These are phyloP conservation scores for Phytophthora nicotianae DNA, from an alignment of 352 stramenopile species.

Conservation along the genomic window DNA sequence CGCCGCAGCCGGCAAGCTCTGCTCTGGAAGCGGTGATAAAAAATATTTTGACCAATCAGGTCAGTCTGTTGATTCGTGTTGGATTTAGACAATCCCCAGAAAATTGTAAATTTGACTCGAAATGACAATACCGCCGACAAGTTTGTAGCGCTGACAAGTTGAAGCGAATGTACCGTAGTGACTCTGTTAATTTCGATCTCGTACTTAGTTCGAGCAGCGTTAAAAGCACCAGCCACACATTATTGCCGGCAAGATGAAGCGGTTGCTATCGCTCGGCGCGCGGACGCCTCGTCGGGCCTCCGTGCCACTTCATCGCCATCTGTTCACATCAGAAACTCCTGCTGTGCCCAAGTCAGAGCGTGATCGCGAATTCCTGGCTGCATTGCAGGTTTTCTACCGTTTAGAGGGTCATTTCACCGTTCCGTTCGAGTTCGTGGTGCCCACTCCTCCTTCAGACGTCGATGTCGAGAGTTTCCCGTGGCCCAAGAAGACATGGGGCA, in stretches of 20 bases:
- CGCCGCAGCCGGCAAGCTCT: too few species aligned
- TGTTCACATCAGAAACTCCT: constrained; percentile 1
- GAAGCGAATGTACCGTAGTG: background rate
- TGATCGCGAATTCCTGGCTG: constrained; percentile 58
- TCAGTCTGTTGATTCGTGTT: too few species aligned
- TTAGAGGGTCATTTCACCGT: constrained; percentile 77
- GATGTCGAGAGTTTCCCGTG: constrained; percentile 24
- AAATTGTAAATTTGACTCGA: too few species aligned
- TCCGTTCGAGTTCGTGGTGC: constrained; percentile 62
- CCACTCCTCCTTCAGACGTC: constrained; percentile 15
- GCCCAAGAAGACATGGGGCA: constrained; percentile 52
- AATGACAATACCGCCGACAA: too few species aligned
- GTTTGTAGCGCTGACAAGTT: constrained; percentile 2
- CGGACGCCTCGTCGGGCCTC: constrained; percentile 1
- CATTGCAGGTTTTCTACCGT: constrained; percentile 55
- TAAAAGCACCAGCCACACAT: constrained; percentile 10
- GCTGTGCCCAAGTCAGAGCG: constrained; percentile 34
- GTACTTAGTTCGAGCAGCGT: constrained; percentile 3
- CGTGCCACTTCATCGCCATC: constrained; percentile 4
- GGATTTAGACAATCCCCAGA: too few species aligned
- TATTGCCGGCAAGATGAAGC: constrained; percentile 18
- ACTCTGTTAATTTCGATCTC: background rate
- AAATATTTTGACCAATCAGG: too few species aligned
- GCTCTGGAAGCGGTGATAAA: too few species aligned
- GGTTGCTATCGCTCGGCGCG: constrained; percentile 11